Base-by-base conservation (phyloP, 2,329 filamentous ascomycete species). In the Monosporascus sp. region DNA sequence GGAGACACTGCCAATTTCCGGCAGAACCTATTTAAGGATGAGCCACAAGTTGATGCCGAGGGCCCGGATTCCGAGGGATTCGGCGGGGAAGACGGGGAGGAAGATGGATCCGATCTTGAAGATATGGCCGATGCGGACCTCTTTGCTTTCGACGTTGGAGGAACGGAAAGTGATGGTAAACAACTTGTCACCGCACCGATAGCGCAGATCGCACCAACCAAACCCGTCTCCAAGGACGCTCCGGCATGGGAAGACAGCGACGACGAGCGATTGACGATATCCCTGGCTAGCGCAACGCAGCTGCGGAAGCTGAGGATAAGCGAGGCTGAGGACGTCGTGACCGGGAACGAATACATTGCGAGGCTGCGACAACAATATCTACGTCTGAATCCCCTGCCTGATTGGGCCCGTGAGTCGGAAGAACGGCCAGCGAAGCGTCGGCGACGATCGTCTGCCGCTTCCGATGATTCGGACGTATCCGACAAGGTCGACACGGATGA, bases 191-290 rank as follows among this genome's bases (percentile, higher is more conserved):
- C 53, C 45, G 55, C 58, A 26, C 37, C 61, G 1, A 26, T 41
- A 11, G 52, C 66, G 6, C 67, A 71, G 37, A 50, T 65, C 40
- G 55, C 52, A 6, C 57, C 58, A 53, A 7, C 45, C 1, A 34
- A 57, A 9, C 37, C 38, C 22, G 38, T 53, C 16, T 49, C 58
- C 19, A 59, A 61, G 31, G 75, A 80, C 43, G 75, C 76, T 20
- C 79, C 86, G 3, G 89, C 85, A 1, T 99, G 94, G 94, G 85
- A 92, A 61, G 94, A 99, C 69, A 97, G 92, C 70, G 94, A 99
- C 64, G 94, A 99, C 66, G 94, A 97, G 66, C 83, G 90, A 51
- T 76, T 97, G 57, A 83, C 85, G 7, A 81, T 99, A 48, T 97
- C 93, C 16, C 79, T 99, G 40, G 88, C 90, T 3, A 82, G 84